Evolutionary conservation across 2,329 filamentous ascomycete species (phyloP).

Genomic region (Hypoxylon sp.): DNA sequence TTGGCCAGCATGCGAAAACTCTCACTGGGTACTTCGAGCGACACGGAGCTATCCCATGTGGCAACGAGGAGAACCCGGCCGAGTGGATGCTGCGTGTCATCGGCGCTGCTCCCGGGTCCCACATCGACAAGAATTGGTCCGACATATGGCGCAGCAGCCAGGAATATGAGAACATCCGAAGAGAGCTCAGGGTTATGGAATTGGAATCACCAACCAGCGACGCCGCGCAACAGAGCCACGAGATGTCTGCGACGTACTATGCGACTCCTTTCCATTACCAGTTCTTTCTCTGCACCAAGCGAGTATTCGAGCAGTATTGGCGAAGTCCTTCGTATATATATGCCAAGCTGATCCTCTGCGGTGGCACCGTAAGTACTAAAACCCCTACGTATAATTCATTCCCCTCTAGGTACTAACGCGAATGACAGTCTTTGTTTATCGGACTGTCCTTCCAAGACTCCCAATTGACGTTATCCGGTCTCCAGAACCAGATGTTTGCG

Average conservation of each 20-base stretch:
- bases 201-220: constrained; percentile 5
- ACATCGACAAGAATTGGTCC: constrained; percentile 42
- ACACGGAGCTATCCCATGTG: constrained; percentile 64
- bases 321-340: constrained; percentile 81
- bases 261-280: constrained; percentile 77
- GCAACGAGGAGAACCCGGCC: constrained; percentile 65
- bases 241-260: constrained; percentile 60
- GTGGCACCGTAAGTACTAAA: constrained; percentile 20
- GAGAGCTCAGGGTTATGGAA: constrained; percentile 27
- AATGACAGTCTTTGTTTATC: constrained; percentile 68
- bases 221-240: constrained; percentile 53
- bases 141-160: constrained; percentile 59
- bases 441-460: constrained; percentile 74
- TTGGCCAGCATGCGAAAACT: constrained; percentile 58
- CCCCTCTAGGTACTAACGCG: too few relatives aligned
- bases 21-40: constrained; percentile 64
- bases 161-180: constrained; percentile 49
- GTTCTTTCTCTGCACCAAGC: constrained; percentile 68
- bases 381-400: too few relatives aligned
- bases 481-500: constrained; percentile 77
- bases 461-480: constrained; percentile 62
- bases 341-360: constrained; percentile 70
- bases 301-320: constrained; percentile 87
- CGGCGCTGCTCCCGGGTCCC: constrained; percentile 29
- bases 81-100: constrained; percentile 67